A percentile compares a stretch with the other conserved stretches of the same genome.
These are phyloP conservation scores for Triticum dicoccoides DNA, from an alignment of 176 grass and related monocot genomes.

Conservation along the genomic window DNA sequence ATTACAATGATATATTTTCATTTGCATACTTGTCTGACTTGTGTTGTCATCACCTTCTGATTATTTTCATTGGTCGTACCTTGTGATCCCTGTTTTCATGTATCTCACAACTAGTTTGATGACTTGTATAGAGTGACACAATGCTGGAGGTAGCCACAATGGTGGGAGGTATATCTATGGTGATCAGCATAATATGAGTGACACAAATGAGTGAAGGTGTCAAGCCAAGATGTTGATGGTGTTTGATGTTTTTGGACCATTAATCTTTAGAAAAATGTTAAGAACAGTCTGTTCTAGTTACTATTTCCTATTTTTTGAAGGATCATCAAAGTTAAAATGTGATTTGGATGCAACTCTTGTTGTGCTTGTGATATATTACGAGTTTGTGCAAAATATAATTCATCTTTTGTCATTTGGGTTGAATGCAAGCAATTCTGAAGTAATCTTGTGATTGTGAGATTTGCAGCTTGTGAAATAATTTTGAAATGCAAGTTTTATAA, in stretches of 20 bases:
- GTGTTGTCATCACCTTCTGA: not conserved
- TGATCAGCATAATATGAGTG: not conserved
- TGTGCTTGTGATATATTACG: too few species aligned
- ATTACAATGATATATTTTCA: not conserved
- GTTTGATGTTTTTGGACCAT: not conserved
- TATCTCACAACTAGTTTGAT: not conserved
- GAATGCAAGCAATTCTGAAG: too few species aligned
- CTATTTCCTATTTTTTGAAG: not conserved
- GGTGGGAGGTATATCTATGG: not conserved
- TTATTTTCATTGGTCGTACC: not conserved
- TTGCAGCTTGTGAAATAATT: too few species aligned
- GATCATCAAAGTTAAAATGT: not conserved
- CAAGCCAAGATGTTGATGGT: not conserved
- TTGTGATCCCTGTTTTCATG: too few species aligned
- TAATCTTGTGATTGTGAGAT: too few species aligned
- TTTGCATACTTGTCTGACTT: not conserved
- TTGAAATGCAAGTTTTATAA: too few species aligned
- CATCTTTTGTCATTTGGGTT: too few species aligned
- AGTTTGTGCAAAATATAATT: too few species aligned
- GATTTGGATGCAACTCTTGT: not conserved
- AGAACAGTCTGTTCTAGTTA: too few species aligned
- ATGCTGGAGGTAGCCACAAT: not conserved
- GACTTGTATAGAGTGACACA: not conserved
- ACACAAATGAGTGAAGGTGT: not conserved
- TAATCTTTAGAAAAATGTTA: too few species aligned